Conservation (phyloP, 768 basidiomycete genomes). For the Rhodotorula diobovata region DNA sequence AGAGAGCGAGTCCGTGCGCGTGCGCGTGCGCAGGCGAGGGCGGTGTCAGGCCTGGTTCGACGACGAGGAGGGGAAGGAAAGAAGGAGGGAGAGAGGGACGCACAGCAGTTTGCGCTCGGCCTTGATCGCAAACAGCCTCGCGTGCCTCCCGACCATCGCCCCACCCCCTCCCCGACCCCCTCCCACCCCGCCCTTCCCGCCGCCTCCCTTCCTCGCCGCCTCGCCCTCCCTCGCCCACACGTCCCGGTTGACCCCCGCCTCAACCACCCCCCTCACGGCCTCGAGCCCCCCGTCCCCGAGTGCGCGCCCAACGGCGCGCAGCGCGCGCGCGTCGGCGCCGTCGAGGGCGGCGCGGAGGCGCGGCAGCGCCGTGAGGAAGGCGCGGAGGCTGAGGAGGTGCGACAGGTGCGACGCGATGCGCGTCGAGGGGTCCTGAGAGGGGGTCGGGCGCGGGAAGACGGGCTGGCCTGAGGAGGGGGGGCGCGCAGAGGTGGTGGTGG, state of each 20-base stretch:
- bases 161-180: background rate
- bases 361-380: constrained; percentile 64
- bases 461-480: background rate
- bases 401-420: constrained; percentile 49
- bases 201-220: constrained; percentile 41
- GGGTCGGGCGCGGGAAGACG: background rate
- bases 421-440: constrained; percentile 29
- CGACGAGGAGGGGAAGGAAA: constrained; percentile 60
- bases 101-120: constrained; percentile 32
- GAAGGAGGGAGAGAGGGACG: constrained; percentile 33
- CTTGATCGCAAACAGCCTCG: constrained; percentile 83
- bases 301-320: constrained; percentile 66
- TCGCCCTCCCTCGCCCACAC: constrained; percentile 51
- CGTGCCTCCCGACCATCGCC: constrained; percentile 53
- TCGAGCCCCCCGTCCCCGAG: constrained; percentile 67
- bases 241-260: constrained; percentile 58
- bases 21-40: too few relatives aligned
- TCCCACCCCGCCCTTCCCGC: background rate
- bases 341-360: constrained; percentile 60
- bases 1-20: too few relatives aligned
- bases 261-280: constrained; percentile 60
- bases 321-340: constrained; percentile 58
- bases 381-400: constrained; percentile 75
- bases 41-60: too few relatives aligned
- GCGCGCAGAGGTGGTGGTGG: background rate